Evolutionary conservation across 164 flowering plant genomes (phyloP).

Genomic region (Litsea cubeba): DNA sequence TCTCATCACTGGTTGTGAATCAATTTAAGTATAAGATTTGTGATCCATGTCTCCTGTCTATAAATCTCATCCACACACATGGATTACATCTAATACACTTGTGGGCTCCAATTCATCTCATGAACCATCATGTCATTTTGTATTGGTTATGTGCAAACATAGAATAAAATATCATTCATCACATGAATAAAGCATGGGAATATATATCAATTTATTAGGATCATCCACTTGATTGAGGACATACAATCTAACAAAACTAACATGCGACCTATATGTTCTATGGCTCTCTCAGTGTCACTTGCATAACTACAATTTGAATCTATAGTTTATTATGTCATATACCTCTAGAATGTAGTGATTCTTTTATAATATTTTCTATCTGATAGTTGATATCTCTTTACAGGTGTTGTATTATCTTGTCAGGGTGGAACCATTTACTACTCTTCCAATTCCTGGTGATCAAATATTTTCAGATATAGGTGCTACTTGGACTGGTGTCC

Average conservation of each 20-base stretch:
- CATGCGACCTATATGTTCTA: not conserved
- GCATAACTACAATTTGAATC: not conserved
- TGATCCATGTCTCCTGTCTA: too few species aligned
- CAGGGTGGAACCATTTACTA: constrained; percentile 92
- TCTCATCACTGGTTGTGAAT: too few species aligned
- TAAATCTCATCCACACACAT: too few species aligned
- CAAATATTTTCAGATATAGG: constrained; percentile 91
- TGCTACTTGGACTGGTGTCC: constrained; percentile 91
- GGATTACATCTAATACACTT: too few species aligned
- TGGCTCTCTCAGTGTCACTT: not conserved
- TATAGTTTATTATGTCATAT: not conserved
- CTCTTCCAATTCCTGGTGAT: constrained; percentile 92
- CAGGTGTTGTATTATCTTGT: constrained; percentile 92
- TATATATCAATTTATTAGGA: too few species aligned
- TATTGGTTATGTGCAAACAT: too few species aligned
- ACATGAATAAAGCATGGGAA: too few species aligned
- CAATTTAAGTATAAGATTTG: too few species aligned
- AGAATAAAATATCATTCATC: too few species aligned
- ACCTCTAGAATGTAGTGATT: not conserved
- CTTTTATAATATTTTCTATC: constrained; percentile 2
- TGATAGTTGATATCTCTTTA: constrained; percentile 10
- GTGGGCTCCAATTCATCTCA: too few species aligned
- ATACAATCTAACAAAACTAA: not conserved
- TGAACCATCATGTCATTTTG: too few species aligned
- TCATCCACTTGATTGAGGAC: too few species aligned